Conservation (phyloP, 2,329 filamentous ascomycete genomes). For the Plenodomus lindquistii region DNA sequence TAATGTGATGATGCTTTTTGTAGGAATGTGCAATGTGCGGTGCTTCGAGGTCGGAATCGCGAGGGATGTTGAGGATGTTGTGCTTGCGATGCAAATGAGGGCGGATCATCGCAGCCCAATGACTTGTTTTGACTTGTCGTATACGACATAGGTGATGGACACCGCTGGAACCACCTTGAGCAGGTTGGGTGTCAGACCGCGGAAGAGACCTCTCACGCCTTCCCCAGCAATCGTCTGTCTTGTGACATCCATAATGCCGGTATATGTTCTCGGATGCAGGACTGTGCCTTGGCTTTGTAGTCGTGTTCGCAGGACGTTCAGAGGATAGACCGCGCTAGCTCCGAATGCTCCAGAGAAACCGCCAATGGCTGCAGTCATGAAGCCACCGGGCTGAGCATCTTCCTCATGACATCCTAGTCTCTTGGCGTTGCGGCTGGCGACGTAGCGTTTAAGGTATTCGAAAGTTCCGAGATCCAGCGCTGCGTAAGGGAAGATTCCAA, state of each 20-base stretch:
- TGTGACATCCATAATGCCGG: constrained; percentile 86
- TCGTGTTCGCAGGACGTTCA: constrained; percentile 90
- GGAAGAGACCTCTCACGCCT: constrained; percentile 85
- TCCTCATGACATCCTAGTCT: constrained; percentile 77
- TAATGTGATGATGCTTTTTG: constrained; percentile 1
- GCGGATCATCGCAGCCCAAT: constrained; percentile 38
- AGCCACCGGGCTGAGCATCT: constrained; percentile 73
- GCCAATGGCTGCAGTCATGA: constrained; percentile 85
- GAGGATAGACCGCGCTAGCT: constrained; percentile 89
- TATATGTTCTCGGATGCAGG: constrained; percentile 89
- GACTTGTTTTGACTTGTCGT: constrained; percentile 47
- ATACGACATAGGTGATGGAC: constrained; percentile 67
- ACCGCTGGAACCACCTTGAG: constrained; percentile 95
- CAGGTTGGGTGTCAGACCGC: constrained; percentile 91
- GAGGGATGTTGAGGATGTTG: too few species aligned
- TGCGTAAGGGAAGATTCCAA: constrained; percentile 97
- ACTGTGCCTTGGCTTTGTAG: constrained; percentile 92
- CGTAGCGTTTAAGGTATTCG: constrained; percentile 81
- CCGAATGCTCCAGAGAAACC: constrained; percentile 90
- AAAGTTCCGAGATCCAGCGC: constrained; percentile 97
- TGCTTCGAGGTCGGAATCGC: not conserved
- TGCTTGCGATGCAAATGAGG: not conserved
- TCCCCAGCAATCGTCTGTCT: constrained; percentile 81
- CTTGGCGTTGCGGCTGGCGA: constrained; percentile 72
- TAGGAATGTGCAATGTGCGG: constrained; percentile 1